These are phyloP conservation scores for Prototheca stagnorum DNA, from an alignment of 163 green algal genomes.

Conservation along the genomic window DNA sequence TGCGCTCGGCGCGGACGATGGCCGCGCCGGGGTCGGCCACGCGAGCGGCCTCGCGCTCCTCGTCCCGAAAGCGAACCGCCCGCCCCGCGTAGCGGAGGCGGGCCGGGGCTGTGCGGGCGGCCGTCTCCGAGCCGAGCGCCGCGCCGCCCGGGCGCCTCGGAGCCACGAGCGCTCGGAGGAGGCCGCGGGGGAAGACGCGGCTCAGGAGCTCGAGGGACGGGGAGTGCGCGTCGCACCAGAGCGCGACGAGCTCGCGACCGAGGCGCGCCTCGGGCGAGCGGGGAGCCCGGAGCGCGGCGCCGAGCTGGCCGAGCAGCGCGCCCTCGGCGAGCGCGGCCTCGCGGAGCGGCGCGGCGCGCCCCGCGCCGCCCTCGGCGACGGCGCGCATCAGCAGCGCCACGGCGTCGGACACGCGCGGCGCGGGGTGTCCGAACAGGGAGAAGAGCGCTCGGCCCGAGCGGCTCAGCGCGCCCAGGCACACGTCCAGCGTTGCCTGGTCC, in stretches of 20 bases:
- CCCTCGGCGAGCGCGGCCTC: constrained; percentile 61
- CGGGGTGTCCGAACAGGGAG: constrained; percentile 52
- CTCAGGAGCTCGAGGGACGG: constrained; percentile 50
- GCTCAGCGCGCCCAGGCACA: constrained; percentile 14
- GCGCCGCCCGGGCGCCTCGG: too few species aligned
- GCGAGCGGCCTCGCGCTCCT: too few species aligned
- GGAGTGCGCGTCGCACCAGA: constrained; percentile 58
- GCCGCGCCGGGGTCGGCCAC: too few species aligned
- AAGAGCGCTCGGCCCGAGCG: not conserved
- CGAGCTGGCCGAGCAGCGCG: constrained; percentile 60
- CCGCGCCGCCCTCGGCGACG: constrained; percentile 47
- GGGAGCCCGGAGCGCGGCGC: constrained; percentile 17
- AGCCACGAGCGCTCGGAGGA: too few species aligned
- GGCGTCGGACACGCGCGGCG: constrained; percentile 39
- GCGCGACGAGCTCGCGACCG: constrained; percentile 50
- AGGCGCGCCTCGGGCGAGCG: constrained; percentile 3
- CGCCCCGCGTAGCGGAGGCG: too few species aligned
- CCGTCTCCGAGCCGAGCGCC: too few species aligned
- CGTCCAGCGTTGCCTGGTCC: constrained; percentile 24
- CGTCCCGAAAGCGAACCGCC: too few species aligned
- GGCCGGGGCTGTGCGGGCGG: too few species aligned
- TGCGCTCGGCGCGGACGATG: too few species aligned
- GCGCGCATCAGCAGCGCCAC: constrained; percentile 58
- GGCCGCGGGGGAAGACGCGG: constrained; percentile 47
- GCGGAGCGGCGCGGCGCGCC: constrained; percentile 52